Percentiles rank a stretch among this genome's conserved stretches.
phyloP scores from a whole-genome alignment of 1,284 basidiomycete genomes.

The Ganoderma sinense region DNA sequence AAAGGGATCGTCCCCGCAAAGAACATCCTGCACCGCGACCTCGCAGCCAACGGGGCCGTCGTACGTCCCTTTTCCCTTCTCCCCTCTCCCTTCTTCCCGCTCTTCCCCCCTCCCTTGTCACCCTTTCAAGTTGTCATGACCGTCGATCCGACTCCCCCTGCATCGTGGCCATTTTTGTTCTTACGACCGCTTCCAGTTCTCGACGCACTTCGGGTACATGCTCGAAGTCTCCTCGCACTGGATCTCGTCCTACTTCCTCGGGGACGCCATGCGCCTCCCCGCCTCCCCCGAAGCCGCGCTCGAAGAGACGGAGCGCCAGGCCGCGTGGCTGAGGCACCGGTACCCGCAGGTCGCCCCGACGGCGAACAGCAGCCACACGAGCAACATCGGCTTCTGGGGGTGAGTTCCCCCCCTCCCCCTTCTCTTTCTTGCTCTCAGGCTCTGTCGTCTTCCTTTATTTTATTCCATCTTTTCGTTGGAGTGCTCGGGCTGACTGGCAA shows the following conservation, averaged over 20 bases:
- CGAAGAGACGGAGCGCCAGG: constrained; percentile 46
- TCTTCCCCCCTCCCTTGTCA: too few species aligned
- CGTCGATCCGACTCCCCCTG: background rate
- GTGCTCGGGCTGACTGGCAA: background rate
- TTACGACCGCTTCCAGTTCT: background rate
- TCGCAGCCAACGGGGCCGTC: constrained; percentile 67
- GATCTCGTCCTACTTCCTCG: constrained; percentile 69
- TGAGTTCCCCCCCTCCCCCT: constrained; percentile 34
- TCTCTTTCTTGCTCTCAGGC: constrained; percentile 3
- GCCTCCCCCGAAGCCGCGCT: constrained; percentile 51
- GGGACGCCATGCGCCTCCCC: constrained; percentile 57
- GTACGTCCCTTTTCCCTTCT: constrained; percentile 43
- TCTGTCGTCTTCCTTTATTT: too few species aligned
- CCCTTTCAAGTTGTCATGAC: too few species aligned
- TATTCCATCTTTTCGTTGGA: background rate
- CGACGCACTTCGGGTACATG: constrained; percentile 56
- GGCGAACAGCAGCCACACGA: constrained; percentile 56
- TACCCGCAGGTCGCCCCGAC: constrained; percentile 54
- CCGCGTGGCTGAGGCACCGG: constrained; percentile 58
- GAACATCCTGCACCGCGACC: constrained; percentile 58
- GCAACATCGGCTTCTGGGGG: constrained; percentile 54
- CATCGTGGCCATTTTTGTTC: too few species aligned
- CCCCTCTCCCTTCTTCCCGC: too few species aligned
- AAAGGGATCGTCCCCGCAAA: constrained; percentile 53
- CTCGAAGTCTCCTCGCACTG: constrained; percentile 64